Conservation (phyloP, 2,329 filamentous ascomycete species). For the Beauveria bassiana region DNA sequence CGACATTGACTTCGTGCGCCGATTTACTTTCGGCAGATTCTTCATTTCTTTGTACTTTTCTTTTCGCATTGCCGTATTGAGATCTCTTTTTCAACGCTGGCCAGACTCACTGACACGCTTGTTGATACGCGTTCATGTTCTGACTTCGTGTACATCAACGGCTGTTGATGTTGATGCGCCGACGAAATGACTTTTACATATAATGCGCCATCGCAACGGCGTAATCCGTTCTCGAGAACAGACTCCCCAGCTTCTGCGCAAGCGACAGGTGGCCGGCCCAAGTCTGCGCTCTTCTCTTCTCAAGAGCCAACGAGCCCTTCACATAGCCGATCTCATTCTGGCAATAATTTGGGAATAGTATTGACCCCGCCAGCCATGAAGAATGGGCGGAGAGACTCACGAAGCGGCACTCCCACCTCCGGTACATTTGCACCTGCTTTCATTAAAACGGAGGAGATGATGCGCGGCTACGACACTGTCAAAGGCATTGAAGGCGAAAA, state of each 20-base stretch:
- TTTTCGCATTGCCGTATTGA: conserved; percentile 12
- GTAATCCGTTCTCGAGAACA: conserved; percentile 70
- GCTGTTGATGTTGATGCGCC: conserved; percentile 20
- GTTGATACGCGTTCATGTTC: conserved; percentile 19
- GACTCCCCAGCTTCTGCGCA: conserved; percentile 59
- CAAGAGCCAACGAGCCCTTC: conserved; percentile 32
- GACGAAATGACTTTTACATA: conserved; percentile 28
- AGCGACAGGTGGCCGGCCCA: conserved; percentile 51
- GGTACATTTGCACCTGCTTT: conserved; percentile 94
- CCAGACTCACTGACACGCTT: conserved; percentile 11
- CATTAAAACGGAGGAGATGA: conserved; percentile 79
- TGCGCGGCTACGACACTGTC: conserved; percentile 46
- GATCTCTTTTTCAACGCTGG: not conserved
- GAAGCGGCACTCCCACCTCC: conserved; percentile 54
- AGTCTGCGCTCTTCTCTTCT: conserved; percentile 62
- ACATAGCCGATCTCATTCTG: conserved; percentile 65
- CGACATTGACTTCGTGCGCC: not conserved
- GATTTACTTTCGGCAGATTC: not conserved
- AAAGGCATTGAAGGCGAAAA: conserved; percentile 90
- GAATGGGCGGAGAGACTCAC: conserved; percentile 51
- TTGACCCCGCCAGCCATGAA: conserved; percentile 31
- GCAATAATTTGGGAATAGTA: conserved; percentile 39
- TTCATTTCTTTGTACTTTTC: conserved; percentile 15
- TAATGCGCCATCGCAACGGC: conserved; percentile 51
- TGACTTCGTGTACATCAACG: conserved; percentile 15